Conservation (phyloP, 2,329 filamentous ascomycete species). For the Pestalotiopsis sp. region DNA sequence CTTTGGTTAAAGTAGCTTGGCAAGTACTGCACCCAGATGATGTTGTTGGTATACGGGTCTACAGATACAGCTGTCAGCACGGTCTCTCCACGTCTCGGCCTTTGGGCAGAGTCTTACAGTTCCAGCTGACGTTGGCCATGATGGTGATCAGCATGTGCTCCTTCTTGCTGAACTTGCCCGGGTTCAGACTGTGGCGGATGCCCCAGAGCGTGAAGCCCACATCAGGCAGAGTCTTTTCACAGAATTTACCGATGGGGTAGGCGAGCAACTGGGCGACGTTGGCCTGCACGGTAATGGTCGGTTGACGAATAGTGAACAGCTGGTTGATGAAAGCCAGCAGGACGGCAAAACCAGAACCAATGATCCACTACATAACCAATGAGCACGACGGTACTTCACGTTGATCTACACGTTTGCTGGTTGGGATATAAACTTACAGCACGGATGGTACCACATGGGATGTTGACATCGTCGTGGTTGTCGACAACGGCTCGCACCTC, state of each 20-base stretch:
- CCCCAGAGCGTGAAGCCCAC: constrained; percentile 49
- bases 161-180: constrained; percentile 54
- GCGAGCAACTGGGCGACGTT: constrained; percentile 61
- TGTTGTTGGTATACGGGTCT: constrained; percentile 51
- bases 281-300: constrained; percentile 55
- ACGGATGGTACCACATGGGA: constrained; percentile 57
- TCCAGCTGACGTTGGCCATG: constrained; percentile 62
- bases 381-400: background rate
- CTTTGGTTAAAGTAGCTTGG: constrained; percentile 54
- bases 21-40: constrained; percentile 53
- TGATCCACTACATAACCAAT: constrained; percentile 40
- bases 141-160: constrained; percentile 63
- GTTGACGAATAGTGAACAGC: constrained; percentile 61
- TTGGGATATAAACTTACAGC: constrained; percentile 26
- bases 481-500: constrained; percentile 60
- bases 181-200: constrained; percentile 34
- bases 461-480: constrained; percentile 54
- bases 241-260: constrained; percentile 56
- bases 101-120: constrained; percentile 16
- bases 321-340: constrained; percentile 57
- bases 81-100: background rate
- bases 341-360: constrained; percentile 54
- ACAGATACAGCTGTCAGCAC: background rate
- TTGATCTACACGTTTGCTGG: background rate
- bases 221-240: constrained; percentile 55